Evolutionary conservation across 2,329 filamentous ascomycete genomes (phyloP), one percentile per base, ranked within the genome.

Genomic region (Arthroderma sp.): DNA sequence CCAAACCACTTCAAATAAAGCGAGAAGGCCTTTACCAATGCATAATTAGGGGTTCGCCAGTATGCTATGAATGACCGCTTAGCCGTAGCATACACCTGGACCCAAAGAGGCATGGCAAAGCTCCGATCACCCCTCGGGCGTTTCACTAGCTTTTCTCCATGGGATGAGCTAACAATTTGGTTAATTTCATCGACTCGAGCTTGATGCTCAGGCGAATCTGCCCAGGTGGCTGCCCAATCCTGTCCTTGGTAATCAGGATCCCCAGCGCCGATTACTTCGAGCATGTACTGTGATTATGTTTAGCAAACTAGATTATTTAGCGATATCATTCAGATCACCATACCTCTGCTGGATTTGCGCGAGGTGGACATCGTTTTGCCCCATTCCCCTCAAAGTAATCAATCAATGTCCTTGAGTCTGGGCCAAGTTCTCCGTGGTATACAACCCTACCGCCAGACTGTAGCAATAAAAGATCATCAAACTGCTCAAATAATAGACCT

Each of bases 351-450:
- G 82, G 82, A 52, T 86, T 86, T 52, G 80, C 80, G 9, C 76
- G 65, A 4, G 69, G 63, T 4, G 65, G 70, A 51, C 81, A 85
- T 36, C 64, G 62, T 28, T 75, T 70, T 1, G 73, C 78, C 1
- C 81, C 81, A 47, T 82, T 74, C 4, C 60, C 52, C 55, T 81
- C 74, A 46, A 88, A 87, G 57, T 81, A 82, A 15, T 75, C 71
- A 34, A 86, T 75, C n/a, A 94, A 67, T 15, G 79, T 69, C 30
- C 71, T 66, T 0, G 84, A 85, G 47, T 91, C 84, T 42, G 78
- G 72, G 40, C 86, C 86, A 37, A 94, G 82, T 47, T 88, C 80
- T 15, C 85, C 85, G 56, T 91, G 89, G 66, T 94, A 94, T 41
- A 93, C 49, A 39, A 83, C 84, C 44, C 80, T 74, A 3, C 86